phyloP scores from a whole-genome alignment of 192 early-diverging fungal genomes.

The Coemansia sp. region DNA sequence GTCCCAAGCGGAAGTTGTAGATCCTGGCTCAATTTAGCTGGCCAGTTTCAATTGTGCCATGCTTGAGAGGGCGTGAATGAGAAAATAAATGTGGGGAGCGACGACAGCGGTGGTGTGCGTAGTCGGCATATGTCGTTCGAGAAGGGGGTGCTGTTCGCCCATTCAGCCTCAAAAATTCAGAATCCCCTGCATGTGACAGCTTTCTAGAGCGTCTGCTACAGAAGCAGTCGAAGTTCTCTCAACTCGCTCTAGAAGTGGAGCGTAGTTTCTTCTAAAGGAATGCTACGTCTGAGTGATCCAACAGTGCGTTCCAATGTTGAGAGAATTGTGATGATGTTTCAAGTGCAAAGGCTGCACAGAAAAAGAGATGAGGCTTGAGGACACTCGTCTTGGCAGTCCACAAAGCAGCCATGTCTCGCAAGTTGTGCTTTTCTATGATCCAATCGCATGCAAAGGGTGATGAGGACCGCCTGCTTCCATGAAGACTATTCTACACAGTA shows the following conservation, averaged over 20 bases:
- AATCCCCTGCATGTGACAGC: background rate
- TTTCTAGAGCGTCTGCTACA: background rate
- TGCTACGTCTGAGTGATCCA: background rate
- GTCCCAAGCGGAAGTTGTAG: background rate
- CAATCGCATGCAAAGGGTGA: background rate
- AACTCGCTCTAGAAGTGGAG: background rate
- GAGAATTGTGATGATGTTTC: background rate
- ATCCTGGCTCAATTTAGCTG: background rate
- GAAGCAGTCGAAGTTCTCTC: background rate
- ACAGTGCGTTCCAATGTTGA: background rate
- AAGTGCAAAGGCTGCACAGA: background rate
- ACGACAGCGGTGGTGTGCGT: background rate
- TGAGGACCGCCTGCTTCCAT: constrained; percentile 10
- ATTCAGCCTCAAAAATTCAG: background rate
- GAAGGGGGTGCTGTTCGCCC: background rate
- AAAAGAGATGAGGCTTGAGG: background rate
- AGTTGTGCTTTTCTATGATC: constrained; percentile 3
- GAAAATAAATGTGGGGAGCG: background rate
- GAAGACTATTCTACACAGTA: constrained; percentile 15
- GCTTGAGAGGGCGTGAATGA: background rate
- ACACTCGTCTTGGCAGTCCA: background rate
- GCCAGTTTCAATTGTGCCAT: background rate
- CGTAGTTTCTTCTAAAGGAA: background rate
- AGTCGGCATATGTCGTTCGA: background rate
- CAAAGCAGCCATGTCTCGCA: background rate